Conservation (phyloP, 805 yeast species). For the Pichia sporocuriosa region DNA sequence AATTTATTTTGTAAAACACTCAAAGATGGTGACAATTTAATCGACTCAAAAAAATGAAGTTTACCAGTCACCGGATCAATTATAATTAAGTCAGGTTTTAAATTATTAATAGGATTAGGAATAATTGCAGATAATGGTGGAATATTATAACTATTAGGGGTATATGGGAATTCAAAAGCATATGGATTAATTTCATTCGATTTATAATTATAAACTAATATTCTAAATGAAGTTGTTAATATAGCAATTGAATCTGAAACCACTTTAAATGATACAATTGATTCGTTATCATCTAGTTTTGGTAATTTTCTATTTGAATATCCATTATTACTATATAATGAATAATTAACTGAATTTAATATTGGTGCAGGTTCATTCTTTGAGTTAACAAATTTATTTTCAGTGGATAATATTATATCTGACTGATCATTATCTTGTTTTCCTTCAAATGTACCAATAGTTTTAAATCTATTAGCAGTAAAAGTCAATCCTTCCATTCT, state of each 20-base stretch:
- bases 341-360: background rate
- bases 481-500: constrained; percentile 2
- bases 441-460: background rate
- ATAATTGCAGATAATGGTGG: constrained; percentile 54
- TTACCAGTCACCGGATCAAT: constrained; percentile 53
- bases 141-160: constrained; percentile 21
- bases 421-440: background rate
- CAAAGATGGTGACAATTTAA: constrained; percentile 58
- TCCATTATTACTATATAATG: background rate
- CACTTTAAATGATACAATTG: constrained; percentile 13
- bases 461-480: constrained; percentile 9
- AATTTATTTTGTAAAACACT: constrained; percentile 33
- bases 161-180: constrained; percentile 45
- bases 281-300: constrained; percentile 27
- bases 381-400: too few species aligned
- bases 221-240: constrained; percentile 38
- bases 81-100: constrained; percentile 64
- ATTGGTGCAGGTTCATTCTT: background rate
- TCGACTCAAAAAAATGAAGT: constrained; percentile 65
- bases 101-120: constrained; percentile 44
- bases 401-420: too few species aligned
- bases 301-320: constrained; percentile 46
- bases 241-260: constrained; percentile 26
- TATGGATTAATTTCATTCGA: constrained; percentile 56
- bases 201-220: constrained; percentile 63